These are phyloP conservation scores for Zygoascus bituminiphila DNA, from an alignment of 805 yeast species.

Conservation along the genomic window DNA sequence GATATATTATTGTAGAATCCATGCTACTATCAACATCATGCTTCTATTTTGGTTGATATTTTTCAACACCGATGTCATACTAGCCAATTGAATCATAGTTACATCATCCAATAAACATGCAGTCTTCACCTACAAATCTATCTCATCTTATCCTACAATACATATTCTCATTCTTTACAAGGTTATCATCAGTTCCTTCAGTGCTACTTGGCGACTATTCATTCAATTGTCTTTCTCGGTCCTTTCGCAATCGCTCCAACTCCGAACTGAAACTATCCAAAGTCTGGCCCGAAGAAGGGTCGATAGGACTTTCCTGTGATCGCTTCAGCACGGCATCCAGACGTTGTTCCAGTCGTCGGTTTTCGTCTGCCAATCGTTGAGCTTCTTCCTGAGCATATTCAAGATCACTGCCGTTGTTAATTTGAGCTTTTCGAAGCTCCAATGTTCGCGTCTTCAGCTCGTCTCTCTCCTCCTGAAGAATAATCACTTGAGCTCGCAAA, in stretches of 20 bases:
- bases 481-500: constrained; percentile 73
- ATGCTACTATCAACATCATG: too few relatives aligned
- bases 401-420: constrained; percentile 19
- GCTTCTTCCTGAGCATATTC: constrained; percentile 12
- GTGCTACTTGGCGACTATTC: neutral
- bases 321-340: constrained; percentile 1
- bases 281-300: constrained; percentile 15
- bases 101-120: too few relatives aligned
- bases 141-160: neutral
- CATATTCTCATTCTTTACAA: neutral
- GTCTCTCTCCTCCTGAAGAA: constrained; percentile 77
- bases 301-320: constrained; percentile 9
- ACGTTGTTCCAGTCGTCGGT: constrained; percentile 7
- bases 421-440: constrained; percentile 28
- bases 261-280: constrained; percentile 12
- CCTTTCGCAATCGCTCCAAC: constrained; percentile 14
- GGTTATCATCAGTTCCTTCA: neutral
- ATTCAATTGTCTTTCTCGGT: constrained; percentile 7
- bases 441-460: constrained; percentile 37
- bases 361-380: constrained; percentile 5
- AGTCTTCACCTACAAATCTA: too few relatives aligned
- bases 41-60: too few relatives aligned
- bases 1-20: too few relatives aligned
- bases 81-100: too few relatives aligned
- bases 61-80: too few relatives aligned